These are phyloP conservation scores for Podaxis rugospora DNA, from an alignment of 768 basidiomycete species.

Conservation along the genomic window DNA sequence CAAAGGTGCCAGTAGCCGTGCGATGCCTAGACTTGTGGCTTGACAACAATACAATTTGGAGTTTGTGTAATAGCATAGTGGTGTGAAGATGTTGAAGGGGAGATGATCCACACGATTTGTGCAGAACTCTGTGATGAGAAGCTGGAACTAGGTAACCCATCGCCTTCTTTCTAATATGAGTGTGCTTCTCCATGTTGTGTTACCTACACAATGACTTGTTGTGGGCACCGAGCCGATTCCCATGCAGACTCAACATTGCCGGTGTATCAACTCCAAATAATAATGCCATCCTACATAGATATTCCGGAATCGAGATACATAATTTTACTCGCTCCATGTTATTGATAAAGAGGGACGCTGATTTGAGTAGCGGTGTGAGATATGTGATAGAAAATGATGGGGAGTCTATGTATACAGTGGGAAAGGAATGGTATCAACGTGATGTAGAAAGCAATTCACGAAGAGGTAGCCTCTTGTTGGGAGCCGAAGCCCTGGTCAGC, in stretches of 20 bases:
- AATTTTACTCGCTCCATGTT: background rate
- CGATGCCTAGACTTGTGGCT: background rate
- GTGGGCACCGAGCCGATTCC: too few relatives aligned
- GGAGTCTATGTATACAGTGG: too few relatives aligned
- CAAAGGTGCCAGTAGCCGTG: background rate
- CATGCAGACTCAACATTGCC: too few relatives aligned
- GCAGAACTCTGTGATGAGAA: too few relatives aligned
- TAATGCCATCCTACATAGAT: background rate
- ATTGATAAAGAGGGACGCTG: background rate
- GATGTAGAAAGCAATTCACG: background rate
- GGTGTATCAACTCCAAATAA: background rate
- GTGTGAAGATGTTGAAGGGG: background rate
- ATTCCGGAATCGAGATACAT: background rate
- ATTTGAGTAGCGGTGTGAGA: background rate
- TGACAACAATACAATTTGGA: background rate
- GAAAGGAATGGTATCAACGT: background rate
- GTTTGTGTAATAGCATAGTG: background rate
- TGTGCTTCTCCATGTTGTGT: too few relatives aligned
- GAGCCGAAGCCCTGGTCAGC: slow-evolving; percentile 20
- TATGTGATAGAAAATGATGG: background rate
- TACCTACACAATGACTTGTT: too few relatives aligned
- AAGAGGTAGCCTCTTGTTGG: background rate
- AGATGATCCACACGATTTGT: background rate
- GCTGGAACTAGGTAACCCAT: too few relatives aligned
- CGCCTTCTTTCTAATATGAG: too few relatives aligned